Evolutionary conservation across 257 asterid species (phyloP), one percentile per base, ranked within the genome.

Genomic region (Voacanga thouarsii): DNA sequence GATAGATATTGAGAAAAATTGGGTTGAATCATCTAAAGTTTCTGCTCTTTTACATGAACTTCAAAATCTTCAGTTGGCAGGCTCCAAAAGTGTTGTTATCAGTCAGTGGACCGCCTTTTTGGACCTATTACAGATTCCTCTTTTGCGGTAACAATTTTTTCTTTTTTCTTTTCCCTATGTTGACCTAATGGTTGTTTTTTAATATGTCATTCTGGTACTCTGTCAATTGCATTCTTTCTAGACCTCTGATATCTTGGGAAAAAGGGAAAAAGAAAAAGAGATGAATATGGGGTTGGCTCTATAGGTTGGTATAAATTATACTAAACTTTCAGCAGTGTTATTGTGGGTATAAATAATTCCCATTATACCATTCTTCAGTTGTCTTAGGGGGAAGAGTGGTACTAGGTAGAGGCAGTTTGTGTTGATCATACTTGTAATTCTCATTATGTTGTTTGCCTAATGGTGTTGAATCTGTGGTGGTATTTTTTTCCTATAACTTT

Each of bases 21-120:
- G 99, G 59, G 93, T 91, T 69, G 96, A 89, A 73, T 95, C 99
- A 8, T 91, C 99, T 12, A 95, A 95, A 87, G 93, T 93, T 74
- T 83, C 99, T 76, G 97, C 96, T 64, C 92, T 95, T 74, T 84
- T 95, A 90, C 79, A 56, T 72, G 99, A 95, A 80, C 83, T 95
- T 53, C 81, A 83, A 87, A 65, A 68, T 81, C 83, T 89, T 64
- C 88, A 73, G 67, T 68, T 53, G 12, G 80, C 44, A 51, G 59
- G 94, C 78, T 88, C 98, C 79, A 95, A 95, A 85, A 95, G 99
- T 83, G 91, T 95, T 49, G 90, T 95, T 79, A 93, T 95, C 87
- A 95, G 99, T 83, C 99, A 95, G 83, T 95, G 99, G 99, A 93
- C 99, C 80, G 96, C 98, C 77, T 95, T 95, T 83, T 82, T 93